Base-by-base conservation (phyloP, 2,329 filamentous ascomycete genomes). In the Dendrostoma leiphaemia region DNA sequence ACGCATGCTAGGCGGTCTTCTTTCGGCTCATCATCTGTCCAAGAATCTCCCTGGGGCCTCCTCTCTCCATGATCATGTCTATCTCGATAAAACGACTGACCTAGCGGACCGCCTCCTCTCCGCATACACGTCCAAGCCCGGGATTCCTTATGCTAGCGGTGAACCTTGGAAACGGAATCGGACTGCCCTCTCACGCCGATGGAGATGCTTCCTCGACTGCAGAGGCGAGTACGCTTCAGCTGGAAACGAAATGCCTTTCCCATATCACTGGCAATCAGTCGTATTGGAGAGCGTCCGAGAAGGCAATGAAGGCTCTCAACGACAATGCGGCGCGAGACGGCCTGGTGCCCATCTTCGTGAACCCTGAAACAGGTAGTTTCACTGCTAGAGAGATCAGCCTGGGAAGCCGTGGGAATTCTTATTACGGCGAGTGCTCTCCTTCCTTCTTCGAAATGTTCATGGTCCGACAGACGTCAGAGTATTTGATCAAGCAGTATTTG, bases 201-300 rank as follows among this genome's bases (percentile, higher is more conserved):
- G 81, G 77, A 8, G 87, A 87, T 13, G 85, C 86, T 12, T 87
- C 85, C 10, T 89, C 86, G 1, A 89, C 86, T 0, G 85, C 87
- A 3, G 87, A 90, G 70, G 86, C 86, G 2, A 84, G 85, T 1
- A 85, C 82, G 4, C 65, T 90, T 6, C 87, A 90, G 66, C 74
- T 91, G 15, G 87, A 91, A 66, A 83, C 90, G 74, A 91, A 91
- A 63, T 90, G 90, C 63, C 74, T 91, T 3, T 80, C 86, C 9
- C 88, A 87, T 65, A 71, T 90, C 41, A 90, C 86, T 0, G 87
- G 88, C 7, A 87, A 91, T 67, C 73, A 77, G 4, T 76, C 84
- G 53, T 90, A 88, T 67, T 91, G 87, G 87, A 77, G 85, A 51
- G 79, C 78, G 51, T 85, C 84, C 1, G 88, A 90, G 65, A 83